Evolutionary conservation across 1,284 basidiomycete species (phyloP), one percentile per base, ranked within the genome.

Genomic region (Melanopsichium pennsylvanicum): DNA sequence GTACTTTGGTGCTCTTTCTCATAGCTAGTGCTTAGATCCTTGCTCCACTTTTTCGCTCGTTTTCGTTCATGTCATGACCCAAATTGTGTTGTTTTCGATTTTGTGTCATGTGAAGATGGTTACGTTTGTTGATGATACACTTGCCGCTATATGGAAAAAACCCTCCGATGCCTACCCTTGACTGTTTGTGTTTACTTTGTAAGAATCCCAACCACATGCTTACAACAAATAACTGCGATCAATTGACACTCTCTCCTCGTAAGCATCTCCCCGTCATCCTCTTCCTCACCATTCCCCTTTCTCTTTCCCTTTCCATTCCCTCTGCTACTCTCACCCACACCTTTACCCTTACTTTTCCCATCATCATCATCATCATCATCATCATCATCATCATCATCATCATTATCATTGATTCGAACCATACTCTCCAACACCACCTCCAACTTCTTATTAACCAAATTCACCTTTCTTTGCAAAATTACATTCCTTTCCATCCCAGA

Each of bases 201-300:
- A n/a, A 67, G 23, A 7, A 45, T 35, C 5, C 34, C 57, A 12
- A 67, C 57, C 5, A 67, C 52, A 31, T 57, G 56, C 49, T 61
- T 67, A 21, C 63, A 67, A 25, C 63, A 67, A 11, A 67, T 67
- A 15, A 46, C 16, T 0, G 50, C 56, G 10, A 61, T 49, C 43
- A 37, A 29, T 12, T 36, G 42, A 29, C 49, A 66, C 43, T 66
- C 62, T 15, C 34, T 36, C 16, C 45, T n/a, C 8, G 61, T 36
- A 29, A n/a, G 9, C 36, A 15, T 32, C 25, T 29, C 46, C 4
- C 21, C 26, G 15, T 48, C 48, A 13, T 57, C 39, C 5, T 22
- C 36, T 11, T 31, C 27, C 4, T 11, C 59, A 13, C 19, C 21
- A 18, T 11, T 31, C 15, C 16, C n/a, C n/a, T n/a, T n/a, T n/a